Percentiles rank a stretch among this genome's conserved stretches.
These are phyloP conservation scores for Raffaelea arxii DNA, from an alignment of 2,329 filamentous ascomycete genomes.

Conservation along the genomic window DNA sequence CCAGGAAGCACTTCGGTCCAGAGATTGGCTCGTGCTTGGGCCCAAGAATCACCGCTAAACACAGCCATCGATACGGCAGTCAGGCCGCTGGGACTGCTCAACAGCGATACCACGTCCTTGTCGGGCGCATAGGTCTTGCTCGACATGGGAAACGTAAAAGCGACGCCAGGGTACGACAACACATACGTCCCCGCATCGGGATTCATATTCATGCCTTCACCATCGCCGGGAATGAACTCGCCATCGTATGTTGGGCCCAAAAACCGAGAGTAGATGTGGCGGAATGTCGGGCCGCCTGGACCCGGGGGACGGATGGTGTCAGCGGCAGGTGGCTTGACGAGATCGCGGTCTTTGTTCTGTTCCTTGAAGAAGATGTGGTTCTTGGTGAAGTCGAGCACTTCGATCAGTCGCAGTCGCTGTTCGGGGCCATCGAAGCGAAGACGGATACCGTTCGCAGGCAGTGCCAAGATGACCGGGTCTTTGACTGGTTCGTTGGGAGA, in stretches of 20 bases:
- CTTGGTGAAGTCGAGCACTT: conserved; percentile 83
- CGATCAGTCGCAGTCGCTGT: conserved; percentile 82
- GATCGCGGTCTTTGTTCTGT: conserved; percentile 53
- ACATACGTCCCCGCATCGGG: conserved; percentile 66
- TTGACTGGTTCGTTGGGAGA: conserved; percentile 64
- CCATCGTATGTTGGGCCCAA: conserved; percentile 90
- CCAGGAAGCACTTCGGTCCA: conserved; percentile 69
- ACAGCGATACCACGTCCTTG: conserved; percentile 75
- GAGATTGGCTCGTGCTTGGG: conserved; percentile 64
- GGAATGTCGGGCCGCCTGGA: conserved; percentile 61
- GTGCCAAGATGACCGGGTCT: conserved; percentile 62
- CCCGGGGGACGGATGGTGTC: conserved; percentile 6
- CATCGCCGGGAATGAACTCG: conserved; percentile 65
- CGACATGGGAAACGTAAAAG: conserved; percentile 79
- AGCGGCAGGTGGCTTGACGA: conserved; percentile 51
- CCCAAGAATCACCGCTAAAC: conserved; percentile 85
- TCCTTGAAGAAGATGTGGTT: conserved; percentile 74
- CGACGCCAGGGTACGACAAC: conserved; percentile 87
- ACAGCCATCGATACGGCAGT: conserved; percentile 81
- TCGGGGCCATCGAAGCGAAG: conserved; percentile 90
- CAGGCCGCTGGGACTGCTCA: conserved; percentile 68
- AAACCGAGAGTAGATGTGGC: conserved; percentile 86
- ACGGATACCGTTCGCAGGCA: conserved; percentile 80
- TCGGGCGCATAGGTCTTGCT: conserved; percentile 62
- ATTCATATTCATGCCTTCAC: conserved; percentile 16